phyloP scores from a whole-genome alignment of 768 basidiomycete genomes.

The Fomitopsis pulvina region DNA sequence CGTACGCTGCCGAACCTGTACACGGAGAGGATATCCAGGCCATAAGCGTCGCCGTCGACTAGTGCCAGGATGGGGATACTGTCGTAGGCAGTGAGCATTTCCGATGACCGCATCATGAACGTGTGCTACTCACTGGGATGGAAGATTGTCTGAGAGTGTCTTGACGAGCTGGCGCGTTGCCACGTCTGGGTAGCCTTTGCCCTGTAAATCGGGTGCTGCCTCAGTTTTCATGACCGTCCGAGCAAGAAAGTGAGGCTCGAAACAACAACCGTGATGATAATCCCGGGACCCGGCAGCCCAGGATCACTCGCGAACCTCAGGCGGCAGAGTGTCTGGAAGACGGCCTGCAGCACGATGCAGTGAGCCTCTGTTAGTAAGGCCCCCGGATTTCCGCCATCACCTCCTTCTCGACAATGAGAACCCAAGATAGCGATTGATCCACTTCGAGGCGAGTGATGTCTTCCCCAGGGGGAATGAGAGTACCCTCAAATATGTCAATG shows the following conservation, averaged over 20 bases:
- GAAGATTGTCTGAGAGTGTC: conserved; percentile 60
- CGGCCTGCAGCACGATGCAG: conserved; percentile 56
- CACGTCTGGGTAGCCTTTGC: conserved; percentile 95
- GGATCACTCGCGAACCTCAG: conserved; percentile 43
- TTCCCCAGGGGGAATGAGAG: conserved; percentile 72
- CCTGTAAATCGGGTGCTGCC: conserved; percentile 46
- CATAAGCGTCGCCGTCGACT: conserved; percentile 90
- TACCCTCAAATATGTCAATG: conserved; percentile 39
- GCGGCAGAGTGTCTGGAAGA: conserved; percentile 84
- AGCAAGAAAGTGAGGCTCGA: not conserved
- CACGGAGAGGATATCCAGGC: conserved; percentile 85
- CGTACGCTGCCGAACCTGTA: conserved; percentile 75
- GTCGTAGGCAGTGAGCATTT: not conserved
- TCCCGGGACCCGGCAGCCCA: conserved; percentile 51
- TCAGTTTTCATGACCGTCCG: not conserved
- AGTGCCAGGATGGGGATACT: conserved; percentile 76
- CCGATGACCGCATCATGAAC: not conserved
- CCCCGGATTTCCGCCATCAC: conserved; percentile 31
- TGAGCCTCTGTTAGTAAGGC: not conserved
- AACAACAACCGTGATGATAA: conserved; percentile 66
- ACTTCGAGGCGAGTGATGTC: conserved; percentile 60
- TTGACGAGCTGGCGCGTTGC: conserved; percentile 83
- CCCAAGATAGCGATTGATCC: conserved; percentile 55
- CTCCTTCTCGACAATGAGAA: conserved; percentile 93
- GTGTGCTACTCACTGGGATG: conserved; percentile 17